Evolutionary conservation across 2,329 filamentous ascomycete species (phyloP).

Genomic region (Xylariaceae sp.): DNA sequence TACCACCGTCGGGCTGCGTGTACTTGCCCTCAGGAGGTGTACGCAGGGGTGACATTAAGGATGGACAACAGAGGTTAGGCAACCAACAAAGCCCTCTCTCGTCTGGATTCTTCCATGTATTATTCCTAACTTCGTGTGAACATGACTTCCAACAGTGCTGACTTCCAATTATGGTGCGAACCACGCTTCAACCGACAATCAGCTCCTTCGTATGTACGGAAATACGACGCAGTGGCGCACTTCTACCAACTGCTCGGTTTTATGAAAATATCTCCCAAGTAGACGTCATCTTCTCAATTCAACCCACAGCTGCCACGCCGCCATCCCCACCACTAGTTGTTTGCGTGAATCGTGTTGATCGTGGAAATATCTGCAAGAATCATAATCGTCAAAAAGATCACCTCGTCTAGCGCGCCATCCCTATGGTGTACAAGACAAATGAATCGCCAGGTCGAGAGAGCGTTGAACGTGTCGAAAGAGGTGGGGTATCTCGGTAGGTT

Average conservation of each 20-base stretch:
- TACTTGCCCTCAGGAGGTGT: slow-evolving; percentile 6
- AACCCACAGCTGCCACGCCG: not conserved
- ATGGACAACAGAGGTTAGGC: slow-evolving; percentile 17
- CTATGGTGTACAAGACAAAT: slow-evolving; percentile 10
- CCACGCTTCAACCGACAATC: slow-evolving; percentile 8
- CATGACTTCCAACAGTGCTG: slow-evolving; percentile 15
- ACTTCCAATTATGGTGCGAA: slow-evolving; percentile 18
- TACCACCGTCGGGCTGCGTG: slow-evolving; percentile 1
- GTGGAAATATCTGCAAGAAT: slow-evolving; percentile 7
- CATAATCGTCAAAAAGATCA: slow-evolving; percentile 11
- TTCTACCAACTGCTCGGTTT: slow-evolving; percentile 5
- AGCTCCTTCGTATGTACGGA: slow-evolving; percentile 4
- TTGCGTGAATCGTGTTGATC: not conserved
- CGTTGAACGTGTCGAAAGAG: slow-evolving; percentile 10
- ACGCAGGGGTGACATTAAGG: slow-evolving; percentile 22
- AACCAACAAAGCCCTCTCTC: slow-evolving; percentile 8
- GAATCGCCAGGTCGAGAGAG: slow-evolving; percentile 12
- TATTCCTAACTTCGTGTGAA: slow-evolving; percentile 26
- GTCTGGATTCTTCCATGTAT: slow-evolving; percentile 20
- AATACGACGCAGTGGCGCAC: slow-evolving; percentile 8
- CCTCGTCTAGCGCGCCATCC: slow-evolving; percentile 8
- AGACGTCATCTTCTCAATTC: slow-evolving; percentile 1
- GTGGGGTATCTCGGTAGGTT: slow-evolving; percentile 25
- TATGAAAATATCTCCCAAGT: slow-evolving; percentile 1
- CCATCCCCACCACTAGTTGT: not conserved